These are phyloP conservation scores for Dinochytrium kinnereticum DNA, from an alignment of 371 early-diverging fungal species.

Conservation along the genomic window DNA sequence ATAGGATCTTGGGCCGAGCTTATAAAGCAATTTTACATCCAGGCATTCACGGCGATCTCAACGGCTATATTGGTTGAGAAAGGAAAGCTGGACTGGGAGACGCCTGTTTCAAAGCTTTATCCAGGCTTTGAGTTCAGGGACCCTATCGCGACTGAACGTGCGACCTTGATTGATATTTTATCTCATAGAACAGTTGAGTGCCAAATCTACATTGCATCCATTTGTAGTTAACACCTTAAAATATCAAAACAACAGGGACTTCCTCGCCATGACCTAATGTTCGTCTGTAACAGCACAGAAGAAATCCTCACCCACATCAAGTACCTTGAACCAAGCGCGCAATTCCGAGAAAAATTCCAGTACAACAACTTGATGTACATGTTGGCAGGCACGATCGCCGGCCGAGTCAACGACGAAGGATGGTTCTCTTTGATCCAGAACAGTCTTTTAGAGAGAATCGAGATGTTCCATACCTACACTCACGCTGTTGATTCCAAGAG, in stretches of 20 bases:
- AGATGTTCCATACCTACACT: constrained; percentile 14
- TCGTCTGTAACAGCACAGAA: background rate
- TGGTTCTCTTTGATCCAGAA: constrained; percentile 15
- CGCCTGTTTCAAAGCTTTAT: constrained; percentile 15
- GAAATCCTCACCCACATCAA: constrained; percentile 9
- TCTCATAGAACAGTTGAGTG: constrained; percentile 19
- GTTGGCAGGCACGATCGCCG: constrained; percentile 26
- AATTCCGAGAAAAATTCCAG: constrained; percentile 25
- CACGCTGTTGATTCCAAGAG: background rate
- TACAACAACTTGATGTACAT: constrained; percentile 27
- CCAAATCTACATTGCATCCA: no score
- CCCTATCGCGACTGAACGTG: constrained; percentile 10
- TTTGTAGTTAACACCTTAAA: no score
- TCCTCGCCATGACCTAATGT: constrained; percentile 15
- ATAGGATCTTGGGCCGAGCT: background rate
- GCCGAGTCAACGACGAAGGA: constrained; percentile 5
- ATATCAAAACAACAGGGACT: constrained; percentile 20
- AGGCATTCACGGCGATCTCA: constrained; percentile 27
- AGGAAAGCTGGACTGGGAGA: constrained; percentile 23
- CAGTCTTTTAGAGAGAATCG: constrained; percentile 10
- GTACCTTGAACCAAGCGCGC: constrained; percentile 17
- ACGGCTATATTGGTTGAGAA: constrained; percentile 18
- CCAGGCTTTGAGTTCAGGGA: constrained; percentile 19
- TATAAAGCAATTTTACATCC: background rate
- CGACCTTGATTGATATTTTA: constrained; percentile 21